Evolutionary conservation across 2,329 filamentous ascomycete species (phyloP).

Genomic region (Pseudogymnoascus sp.): DNA sequence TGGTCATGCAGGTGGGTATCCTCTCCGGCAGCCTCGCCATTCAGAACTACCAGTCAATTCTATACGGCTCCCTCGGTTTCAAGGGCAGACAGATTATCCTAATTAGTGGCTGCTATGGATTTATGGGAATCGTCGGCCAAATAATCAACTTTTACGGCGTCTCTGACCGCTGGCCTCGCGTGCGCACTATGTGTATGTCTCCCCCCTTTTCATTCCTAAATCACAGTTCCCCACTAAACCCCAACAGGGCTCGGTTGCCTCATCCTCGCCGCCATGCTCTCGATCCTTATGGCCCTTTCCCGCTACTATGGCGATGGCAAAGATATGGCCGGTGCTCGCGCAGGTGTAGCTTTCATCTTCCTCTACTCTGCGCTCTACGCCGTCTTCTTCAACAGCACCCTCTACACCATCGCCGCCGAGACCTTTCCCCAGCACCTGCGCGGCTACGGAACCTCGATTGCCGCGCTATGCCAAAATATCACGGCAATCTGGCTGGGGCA

Average conservation of each 20-base stretch:
- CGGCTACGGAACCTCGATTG: slow-evolving; percentile 20
- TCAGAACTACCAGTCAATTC: slow-evolving; percentile 30
- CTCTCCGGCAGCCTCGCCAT: slow-evolving; percentile 27
- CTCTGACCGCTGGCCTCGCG: slow-evolving; percentile 27
- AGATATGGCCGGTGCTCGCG: slow-evolving; percentile 21
- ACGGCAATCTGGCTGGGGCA: slow-evolving; percentile 29
- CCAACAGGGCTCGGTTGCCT: slow-evolving; percentile 22
- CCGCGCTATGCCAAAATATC: slow-evolving; percentile 26
- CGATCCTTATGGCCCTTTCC: slow-evolving; percentile 24
- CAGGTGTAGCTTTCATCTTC: slow-evolving; percentile 29
- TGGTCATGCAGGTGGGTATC: slow-evolving; percentile 29
- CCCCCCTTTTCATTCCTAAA: slow-evolving; percentile 10
- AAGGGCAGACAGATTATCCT: slow-evolving; percentile 39
- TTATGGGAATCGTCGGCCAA: slow-evolving; percentile 29
- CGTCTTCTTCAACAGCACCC: slow-evolving; percentile 27
- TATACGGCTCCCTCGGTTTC: slow-evolving; percentile 38
- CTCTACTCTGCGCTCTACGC: slow-evolving; percentile 27
- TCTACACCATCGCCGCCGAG: slow-evolving; percentile 28
- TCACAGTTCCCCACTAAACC: slow-evolving; percentile 18
- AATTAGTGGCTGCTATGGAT: slow-evolving; percentile 37
- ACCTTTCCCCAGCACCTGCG: slow-evolving; percentile 26
- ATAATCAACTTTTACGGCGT: slow-evolving; percentile 26
- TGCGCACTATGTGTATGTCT: slow-evolving; percentile 13
- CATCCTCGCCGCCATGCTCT: slow-evolving; percentile 24
- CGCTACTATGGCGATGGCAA: slow-evolving; percentile 14